Conservation (phyloP, 139 green algal species). For the Coelastrella sp. region DNA sequence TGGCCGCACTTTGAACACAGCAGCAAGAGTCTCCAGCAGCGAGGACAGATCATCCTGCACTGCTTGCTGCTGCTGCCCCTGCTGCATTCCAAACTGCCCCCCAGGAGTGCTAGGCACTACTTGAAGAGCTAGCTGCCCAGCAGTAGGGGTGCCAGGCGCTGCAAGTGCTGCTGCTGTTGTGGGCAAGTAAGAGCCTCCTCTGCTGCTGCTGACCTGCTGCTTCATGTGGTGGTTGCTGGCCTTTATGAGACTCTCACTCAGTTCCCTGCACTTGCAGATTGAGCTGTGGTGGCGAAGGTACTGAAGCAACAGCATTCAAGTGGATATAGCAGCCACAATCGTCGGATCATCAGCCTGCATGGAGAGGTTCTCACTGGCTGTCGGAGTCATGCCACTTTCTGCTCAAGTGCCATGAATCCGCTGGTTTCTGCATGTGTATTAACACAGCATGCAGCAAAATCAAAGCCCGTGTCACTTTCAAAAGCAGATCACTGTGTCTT, state of each 20-base stretch:
- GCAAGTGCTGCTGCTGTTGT: constrained; percentile 5
- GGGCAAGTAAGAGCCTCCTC: constrained; percentile 20
- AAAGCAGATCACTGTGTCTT: too few relatives aligned
- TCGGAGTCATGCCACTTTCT: neutral
- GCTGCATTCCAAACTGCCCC: neutral
- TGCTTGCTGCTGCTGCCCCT: constrained; percentile 1
- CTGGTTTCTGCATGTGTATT: neutral
- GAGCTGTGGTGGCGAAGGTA: neutral
- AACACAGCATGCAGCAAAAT: neutral
- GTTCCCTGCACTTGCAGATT: neutral
- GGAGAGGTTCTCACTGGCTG: too few relatives aligned
- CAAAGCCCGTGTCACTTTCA: too few relatives aligned
- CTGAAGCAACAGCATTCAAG: too few relatives aligned
- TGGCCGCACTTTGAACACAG: constrained; percentile 56
- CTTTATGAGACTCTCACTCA: constrained; percentile 29
- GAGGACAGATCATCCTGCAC: constrained; percentile 37
- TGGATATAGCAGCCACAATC: too few relatives aligned
- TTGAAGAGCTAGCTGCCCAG: constrained; percentile 13
- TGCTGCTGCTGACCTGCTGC: constrained; percentile 44
- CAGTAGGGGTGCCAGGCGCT: constrained; percentile 21
- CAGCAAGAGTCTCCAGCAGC: constrained; percentile 52
- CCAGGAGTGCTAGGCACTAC: neutral
- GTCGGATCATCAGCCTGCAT: too few relatives aligned
- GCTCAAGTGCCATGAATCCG: neutral
- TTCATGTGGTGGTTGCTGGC: constrained; percentile 10